Conservation (phyloP, 2,329 filamentous ascomycete genomes). For the Botrytis deweyae region DNA sequence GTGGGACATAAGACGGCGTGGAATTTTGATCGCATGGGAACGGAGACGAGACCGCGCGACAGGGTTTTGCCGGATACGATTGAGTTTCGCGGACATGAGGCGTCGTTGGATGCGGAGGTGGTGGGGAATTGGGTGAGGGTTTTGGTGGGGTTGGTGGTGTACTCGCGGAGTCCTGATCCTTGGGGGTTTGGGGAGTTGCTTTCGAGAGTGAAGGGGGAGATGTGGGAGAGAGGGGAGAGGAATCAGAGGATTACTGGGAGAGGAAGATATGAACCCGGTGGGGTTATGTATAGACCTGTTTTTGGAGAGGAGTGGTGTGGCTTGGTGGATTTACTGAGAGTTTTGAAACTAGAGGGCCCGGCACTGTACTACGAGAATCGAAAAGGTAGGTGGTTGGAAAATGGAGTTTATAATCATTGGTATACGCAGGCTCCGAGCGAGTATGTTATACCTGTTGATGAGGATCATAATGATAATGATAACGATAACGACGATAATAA, state of each 20-base stretch:
- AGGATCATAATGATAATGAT: no score
- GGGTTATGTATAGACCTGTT: slow-evolving; percentile 16
- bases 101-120: slow-evolving; percentile 24
- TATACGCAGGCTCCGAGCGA: neutral
- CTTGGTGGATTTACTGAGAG: slow-evolving; percentile 22
- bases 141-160: slow-evolving; percentile 25
- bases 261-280: neutral
- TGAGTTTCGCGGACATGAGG: slow-evolving; percentile 36
- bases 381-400: neutral
- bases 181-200: neutral
- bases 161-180: neutral
- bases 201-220: slow-evolving; percentile 8
- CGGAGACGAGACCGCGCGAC: neutral
- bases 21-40: neutral
- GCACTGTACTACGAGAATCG: slow-evolving; percentile 12
- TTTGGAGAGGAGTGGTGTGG: slow-evolving; percentile 25
- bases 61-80: slow-evolving; percentile 21
- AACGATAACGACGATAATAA: neutral
- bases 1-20: neutral
- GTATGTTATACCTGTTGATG: neutral
- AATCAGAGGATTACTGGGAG: slow-evolving; percentile 18
- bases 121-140: slow-evolving; percentile 30
- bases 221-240: slow-evolving; percentile 18
- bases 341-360: slow-evolving; percentile 17
- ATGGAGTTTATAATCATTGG: neutral